Evolutionary conservation across 495 filamentous ascomycete genomes (phyloP), one percentile per base, ranked within the genome.

Genomic region (Polyplosphaeria fusca): DNA sequence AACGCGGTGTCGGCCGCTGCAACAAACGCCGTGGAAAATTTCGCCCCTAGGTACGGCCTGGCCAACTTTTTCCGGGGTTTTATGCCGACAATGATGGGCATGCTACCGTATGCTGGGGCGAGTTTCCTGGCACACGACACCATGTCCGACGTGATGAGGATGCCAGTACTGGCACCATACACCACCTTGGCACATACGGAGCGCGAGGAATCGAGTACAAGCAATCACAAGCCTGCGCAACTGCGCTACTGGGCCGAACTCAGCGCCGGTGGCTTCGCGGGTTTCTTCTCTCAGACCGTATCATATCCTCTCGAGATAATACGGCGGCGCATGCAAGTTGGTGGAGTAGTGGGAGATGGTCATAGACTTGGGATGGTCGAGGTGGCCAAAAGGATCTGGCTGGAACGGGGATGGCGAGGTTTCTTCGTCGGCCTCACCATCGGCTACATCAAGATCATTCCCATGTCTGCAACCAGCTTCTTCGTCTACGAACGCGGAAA

Each of bases 111-210:
- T 64, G 93, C 94, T 13, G 93, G 93, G 45, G 83, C 94, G 65
- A 96, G 91, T n/a, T 98, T 98, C 76, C 81, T 97, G 27, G 94
- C 89, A 0, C 93, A 98, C 70, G 93, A 98, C 67, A 87, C 87
- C 3, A 79, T 82, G 0, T 84, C 88, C 22, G 93, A 98, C 69
- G 67, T 88, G 28, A 79, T 98, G 38, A 88, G 93, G 0, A 73
- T 74, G 28, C 84, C 84, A 0, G 43, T 64, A 1, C 49, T 95
- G 0, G 80, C 86, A 0, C 67, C 75, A 46, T 87, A 89, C 70
- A 94, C 91, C 13, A 88, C 76, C 0, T 71, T 79, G 5, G 75
- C 78, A 0, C 63, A 67, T 14, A 76, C 76, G 14, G 69, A 72
- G 61, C 61, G 38, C 62, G 65, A 16, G 58, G 69, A 70, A 19